Base-by-base conservation (phyloP, 2,329 filamentous ascomycete genomes). In the Penicillium brasilianum region DNA sequence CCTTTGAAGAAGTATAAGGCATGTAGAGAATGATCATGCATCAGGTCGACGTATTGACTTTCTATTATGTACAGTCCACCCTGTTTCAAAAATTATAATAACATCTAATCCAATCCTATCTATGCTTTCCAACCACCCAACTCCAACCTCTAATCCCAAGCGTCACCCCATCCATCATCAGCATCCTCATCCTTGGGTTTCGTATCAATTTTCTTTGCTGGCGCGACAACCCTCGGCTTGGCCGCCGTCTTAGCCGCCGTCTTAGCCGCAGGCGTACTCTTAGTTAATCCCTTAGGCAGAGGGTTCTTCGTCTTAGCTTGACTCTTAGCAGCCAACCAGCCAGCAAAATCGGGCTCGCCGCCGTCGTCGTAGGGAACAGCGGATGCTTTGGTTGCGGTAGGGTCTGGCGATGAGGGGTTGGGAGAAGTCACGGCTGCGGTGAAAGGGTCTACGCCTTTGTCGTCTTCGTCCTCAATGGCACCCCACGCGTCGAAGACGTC, bases 341-440 rank as follows among this genome's bases (percentile, higher is more conserved):
- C 93, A 5, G 93, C 94, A 77, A 99, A 98, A 76, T 98, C 95
- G 0, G 94, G 94, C 75, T 99, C 94, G 2, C 89, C 88, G 28
- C 90, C 88, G 68, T 97, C 93, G 61, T 94, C 91, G 66, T 90
- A 94, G 0, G 89, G 84, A 7, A 84, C 79, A 32, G 78, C 68
- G 32, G 81, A 70, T 7, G 74, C 55, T 53, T 73, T 71, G 11
- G 70, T 62, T 9, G 69, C 61, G 34, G 74, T 69, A 9, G 74
- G 66, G 32, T 65, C 69, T 16, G 72, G 72, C 5, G 74, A 66
- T 11, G 59, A 36, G 44, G 64, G 49, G 62, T 66, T 60, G 44
- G 69, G 70, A 66, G 71, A 74, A 71, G 65, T 25, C 10, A 69
- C 59, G 60, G 75, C 66, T 20, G 78, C 77, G 63, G 66, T 69